phyloP scores from a whole-genome alignment of 2,329 filamentous ascomycete species.

The Bipolaris zeicola region DNA sequence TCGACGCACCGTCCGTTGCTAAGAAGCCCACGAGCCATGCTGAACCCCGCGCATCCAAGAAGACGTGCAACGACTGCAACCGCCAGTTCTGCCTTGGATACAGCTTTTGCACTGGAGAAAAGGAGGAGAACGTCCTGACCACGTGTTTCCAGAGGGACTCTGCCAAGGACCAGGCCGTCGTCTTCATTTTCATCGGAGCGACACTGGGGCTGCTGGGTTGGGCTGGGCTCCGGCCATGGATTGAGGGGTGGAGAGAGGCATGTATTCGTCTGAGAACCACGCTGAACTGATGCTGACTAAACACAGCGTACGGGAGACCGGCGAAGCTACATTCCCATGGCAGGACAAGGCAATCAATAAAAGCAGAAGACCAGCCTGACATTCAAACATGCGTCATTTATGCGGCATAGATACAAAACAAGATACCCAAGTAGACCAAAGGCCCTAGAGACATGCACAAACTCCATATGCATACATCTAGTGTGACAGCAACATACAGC shows the following conservation, averaged over 20 bases:
- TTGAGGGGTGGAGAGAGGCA: conserved; percentile 62
- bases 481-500: conserved; percentile 43
- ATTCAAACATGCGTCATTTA: neutral
- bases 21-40: conserved; percentile 26
- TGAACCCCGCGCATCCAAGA: conserved; percentile 45
- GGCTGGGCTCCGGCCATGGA: conserved; percentile 65
- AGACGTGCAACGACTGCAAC: conserved; percentile 69
- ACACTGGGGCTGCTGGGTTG: conserved; percentile 65
- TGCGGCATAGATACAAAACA: conserved; percentile 35
- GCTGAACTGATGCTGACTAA: conserved; percentile 1
- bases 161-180: conserved; percentile 69
- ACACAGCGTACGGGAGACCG: conserved; percentile 54
- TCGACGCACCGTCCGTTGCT: conserved; percentile 54
- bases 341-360: conserved; percentile 38
- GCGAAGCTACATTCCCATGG: conserved; percentile 59
- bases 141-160: conserved; percentile 72
- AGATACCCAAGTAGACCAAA: conserved; percentile 33
- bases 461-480: conserved; percentile 45
- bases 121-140: conserved; percentile 68
- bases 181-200: conserved; percentile 69
- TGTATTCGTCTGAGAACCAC: conserved; percentile 16
- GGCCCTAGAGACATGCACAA: conserved; percentile 28
- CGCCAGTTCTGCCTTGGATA: conserved; percentile 70
- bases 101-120: conserved; percentile 64
- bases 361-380: conserved; percentile 1